Evolutionary conservation across 2,329 filamentous ascomycete species (phyloP).

Genomic region (Penicillium sp.): DNA sequence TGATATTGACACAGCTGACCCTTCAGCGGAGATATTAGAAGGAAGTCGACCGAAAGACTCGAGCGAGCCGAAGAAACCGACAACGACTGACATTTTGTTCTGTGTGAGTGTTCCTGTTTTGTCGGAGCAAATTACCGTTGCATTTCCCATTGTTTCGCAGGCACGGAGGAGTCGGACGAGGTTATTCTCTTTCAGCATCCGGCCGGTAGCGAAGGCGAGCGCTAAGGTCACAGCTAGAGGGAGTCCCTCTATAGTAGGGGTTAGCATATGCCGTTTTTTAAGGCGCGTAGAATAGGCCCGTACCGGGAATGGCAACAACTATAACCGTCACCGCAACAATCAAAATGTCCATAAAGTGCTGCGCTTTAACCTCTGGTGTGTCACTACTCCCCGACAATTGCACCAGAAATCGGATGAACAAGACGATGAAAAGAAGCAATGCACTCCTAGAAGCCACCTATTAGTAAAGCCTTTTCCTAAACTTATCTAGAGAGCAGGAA

Average conservation of each 20-base stretch:
- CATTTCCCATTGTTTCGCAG: constrained; percentile 82
- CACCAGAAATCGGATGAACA: constrained; percentile 84
- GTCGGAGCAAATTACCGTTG: constrained; percentile 79
- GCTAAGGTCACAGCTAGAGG: constrained; percentile 77
- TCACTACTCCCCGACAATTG: constrained; percentile 61
- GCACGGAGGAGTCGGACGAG: constrained; percentile 76
- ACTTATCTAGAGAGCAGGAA: neutral
- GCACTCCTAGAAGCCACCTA: constrained; percentile 56
- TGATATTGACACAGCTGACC: constrained; percentile 47
- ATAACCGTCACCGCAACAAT: constrained; percentile 83
- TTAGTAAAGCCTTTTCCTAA: neutral
- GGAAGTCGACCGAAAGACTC: constrained; percentile 51
- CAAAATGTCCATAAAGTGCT: constrained; percentile 75
- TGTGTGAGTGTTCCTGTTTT: constrained; percentile 78
- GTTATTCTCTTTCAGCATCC: constrained; percentile 79
- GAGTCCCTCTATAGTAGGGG: constrained; percentile 62
- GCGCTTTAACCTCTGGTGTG: constrained; percentile 74
- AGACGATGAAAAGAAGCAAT: constrained; percentile 79
- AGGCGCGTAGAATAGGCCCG: constrained; percentile 4
- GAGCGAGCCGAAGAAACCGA: constrained; percentile 68
- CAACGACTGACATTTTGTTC: constrained; percentile 77
- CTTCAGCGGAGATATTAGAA: constrained; percentile 58
- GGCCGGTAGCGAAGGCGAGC: constrained; percentile 75
- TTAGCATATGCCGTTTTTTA: neutral
- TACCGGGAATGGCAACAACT: constrained; percentile 73